Evolutionary conservation across 352 stramenopile genomes (phyloP).

Genomic region (Globisporangium takayamanum): DNA sequence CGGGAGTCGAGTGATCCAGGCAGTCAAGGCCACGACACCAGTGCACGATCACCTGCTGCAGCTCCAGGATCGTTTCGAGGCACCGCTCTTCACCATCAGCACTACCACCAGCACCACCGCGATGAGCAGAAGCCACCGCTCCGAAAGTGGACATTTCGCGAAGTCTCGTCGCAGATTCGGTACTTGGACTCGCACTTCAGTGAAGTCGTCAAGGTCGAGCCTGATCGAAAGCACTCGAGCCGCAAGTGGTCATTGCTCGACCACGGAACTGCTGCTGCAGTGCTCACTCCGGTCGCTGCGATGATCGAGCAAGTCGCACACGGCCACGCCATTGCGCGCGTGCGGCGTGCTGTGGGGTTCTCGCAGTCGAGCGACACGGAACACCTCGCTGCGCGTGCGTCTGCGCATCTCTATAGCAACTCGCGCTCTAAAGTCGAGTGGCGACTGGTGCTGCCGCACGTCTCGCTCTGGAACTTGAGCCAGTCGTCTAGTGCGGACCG

Average conservation of each 20-base stretch:
- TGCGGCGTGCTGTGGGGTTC: neutral
- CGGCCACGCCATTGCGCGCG: no score
- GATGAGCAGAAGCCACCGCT: neutral
- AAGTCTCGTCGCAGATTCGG: slow-evolving; percentile 20
- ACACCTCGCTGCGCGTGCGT: neutral
- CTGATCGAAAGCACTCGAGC: neutral
- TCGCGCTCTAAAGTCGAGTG: neutral
- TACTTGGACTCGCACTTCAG: slow-evolving; percentile 8
- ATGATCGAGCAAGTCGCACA: no score
- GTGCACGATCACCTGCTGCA: no score
- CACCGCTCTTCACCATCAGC: neutral
- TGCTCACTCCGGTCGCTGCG: no score
- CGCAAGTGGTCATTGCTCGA: neutral
- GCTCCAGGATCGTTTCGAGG: neutral
- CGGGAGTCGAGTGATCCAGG: neutral
- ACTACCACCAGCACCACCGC: neutral
- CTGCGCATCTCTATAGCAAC: neutral
- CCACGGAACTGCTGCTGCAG: neutral
- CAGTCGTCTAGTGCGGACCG: neutral
- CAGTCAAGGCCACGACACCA: neutral
- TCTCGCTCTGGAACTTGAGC: slow-evolving; percentile 2
- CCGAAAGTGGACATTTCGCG: slow-evolving; percentile 10
- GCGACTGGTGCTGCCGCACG: neutral
- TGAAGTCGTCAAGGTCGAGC: neutral
- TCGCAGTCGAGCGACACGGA: neutral